phyloP scores from a whole-genome alignment of 2,329 filamentous ascomycete species.

The Aspergillus transmontanensis region DNA sequence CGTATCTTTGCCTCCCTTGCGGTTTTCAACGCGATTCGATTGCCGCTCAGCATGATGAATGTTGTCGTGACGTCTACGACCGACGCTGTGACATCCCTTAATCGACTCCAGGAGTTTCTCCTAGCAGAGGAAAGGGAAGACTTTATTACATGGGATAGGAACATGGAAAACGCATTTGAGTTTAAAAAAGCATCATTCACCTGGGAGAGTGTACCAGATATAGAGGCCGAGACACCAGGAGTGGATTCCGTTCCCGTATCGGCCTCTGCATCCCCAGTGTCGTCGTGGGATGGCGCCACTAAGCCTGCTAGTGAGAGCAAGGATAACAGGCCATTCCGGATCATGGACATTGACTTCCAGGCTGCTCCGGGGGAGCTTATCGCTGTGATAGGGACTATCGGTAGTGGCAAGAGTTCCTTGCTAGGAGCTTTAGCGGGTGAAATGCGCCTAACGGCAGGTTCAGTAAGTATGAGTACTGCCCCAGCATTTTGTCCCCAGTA shows the following conservation, averaged over 20 bases:
- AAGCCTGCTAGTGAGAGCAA: neutral
- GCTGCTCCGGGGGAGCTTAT: conserved; percentile 43
- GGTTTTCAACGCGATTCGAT: conserved; percentile 85
- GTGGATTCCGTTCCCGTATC: conserved; percentile 11
- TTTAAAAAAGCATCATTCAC: conserved; percentile 77
- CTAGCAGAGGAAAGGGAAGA: conserved; percentile 69
- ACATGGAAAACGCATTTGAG: conserved; percentile 62
- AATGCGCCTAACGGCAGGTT: conserved; percentile 74
- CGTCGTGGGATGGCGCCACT: neutral
- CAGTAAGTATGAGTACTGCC: conserved; percentile 65
- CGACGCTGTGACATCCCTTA: conserved; percentile 83
- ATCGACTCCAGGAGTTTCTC: conserved; percentile 85
- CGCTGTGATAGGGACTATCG: conserved; percentile 65
- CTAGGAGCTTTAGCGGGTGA: conserved; percentile 88
- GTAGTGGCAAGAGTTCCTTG: conserved; percentile 89
- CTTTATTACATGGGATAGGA: no score
- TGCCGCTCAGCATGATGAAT: conserved; percentile 87
- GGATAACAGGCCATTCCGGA: conserved; percentile 39
- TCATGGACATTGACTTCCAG: conserved; percentile 41
- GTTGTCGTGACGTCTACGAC: conserved; percentile 86
- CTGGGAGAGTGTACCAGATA: conserved; percentile 52
- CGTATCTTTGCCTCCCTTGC: conserved; percentile 90
- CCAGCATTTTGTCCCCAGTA: conserved; percentile 94
- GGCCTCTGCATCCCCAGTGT: neutral
- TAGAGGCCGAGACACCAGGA: neutral